A percentile compares a stretch with the other conserved stretches of the same genome.
phyloP scores from a whole-genome alignment of 2,329 filamentous ascomycete genomes.

The Karstenula rhodostoma region DNA sequence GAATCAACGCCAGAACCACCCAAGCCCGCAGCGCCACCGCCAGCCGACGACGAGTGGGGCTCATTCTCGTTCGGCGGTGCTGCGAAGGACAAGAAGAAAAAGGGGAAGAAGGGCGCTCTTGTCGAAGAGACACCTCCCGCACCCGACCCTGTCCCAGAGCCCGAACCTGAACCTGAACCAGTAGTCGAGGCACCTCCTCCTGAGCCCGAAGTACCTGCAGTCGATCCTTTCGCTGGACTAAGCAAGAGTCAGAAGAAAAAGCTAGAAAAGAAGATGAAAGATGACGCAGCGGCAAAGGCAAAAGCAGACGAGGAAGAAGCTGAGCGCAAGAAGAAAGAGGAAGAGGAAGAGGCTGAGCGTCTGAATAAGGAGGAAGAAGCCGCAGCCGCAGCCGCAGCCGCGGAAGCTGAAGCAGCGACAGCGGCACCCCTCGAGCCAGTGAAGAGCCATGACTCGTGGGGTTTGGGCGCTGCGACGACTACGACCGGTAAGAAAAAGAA shows the following conservation, averaged over 20 bases:
- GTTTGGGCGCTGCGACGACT: not conserved
- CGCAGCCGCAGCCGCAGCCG: slow-evolving; percentile 34
- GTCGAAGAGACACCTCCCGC: slow-evolving; percentile 23
- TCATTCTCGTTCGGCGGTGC: slow-evolving; percentile 35
- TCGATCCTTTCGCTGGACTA: slow-evolving; percentile 11
- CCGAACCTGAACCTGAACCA: slow-evolving; percentile 13
- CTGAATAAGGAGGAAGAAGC: slow-evolving; percentile 8
- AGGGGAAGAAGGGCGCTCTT: slow-evolving; percentile 36
- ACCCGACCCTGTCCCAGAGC: slow-evolving; percentile 3
- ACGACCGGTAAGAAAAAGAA: slow-evolving; percentile 8
- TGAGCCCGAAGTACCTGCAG: slow-evolving; percentile 23
- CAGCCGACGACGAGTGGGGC: slow-evolving; percentile 35
- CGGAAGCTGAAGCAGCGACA: slow-evolving; percentile 38
- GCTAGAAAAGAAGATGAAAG: slow-evolving; percentile 8
- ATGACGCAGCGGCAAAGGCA: slow-evolving; percentile 39
- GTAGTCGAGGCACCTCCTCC: slow-evolving; percentile 15
- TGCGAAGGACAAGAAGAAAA: slow-evolving; percentile 44
- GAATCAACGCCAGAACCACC: slow-evolving; percentile 33
- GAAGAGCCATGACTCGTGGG: slow-evolving; percentile 34
- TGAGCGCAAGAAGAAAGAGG: slow-evolving; percentile 46
- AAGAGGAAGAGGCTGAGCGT: slow-evolving; percentile 31
- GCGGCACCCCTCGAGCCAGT: slow-evolving; percentile 33
- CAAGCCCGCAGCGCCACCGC: slow-evolving; percentile 34
- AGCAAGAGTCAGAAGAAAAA: slow-evolving; percentile 12
- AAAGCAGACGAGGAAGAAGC: slow-evolving; percentile 51